Base-by-base conservation (phyloP, 1,139 yeast species). In the Hemisphaericaspora lyxosophila region DNA sequence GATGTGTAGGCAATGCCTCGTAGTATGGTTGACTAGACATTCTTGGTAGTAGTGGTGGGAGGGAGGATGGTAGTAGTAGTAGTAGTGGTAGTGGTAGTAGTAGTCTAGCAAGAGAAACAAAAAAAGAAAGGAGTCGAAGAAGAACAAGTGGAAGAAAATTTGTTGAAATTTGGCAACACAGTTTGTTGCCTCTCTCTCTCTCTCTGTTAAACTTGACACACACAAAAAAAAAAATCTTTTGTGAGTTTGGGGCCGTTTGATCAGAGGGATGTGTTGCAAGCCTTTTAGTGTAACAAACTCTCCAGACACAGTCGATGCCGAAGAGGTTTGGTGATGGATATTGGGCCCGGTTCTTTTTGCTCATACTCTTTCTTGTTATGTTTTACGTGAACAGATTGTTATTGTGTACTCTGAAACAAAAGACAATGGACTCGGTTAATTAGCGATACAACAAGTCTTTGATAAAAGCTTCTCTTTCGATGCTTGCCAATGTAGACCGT, bases 1-100 rank as follows among this genome's bases (percentile, higher is more conserved):
- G 61, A 15, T 51, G 40, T 4, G 60, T 42, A 4, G 82, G 80
- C 37, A 77, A 59, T 2, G 78, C 74, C 46, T 75, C 75, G 41
- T 61, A 61, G 42, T 61, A 61, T 4, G 62, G 62, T 26, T 42
- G 38, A 18, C 19, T 27, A 7, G 35, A 33, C 31, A 33, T 33
- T 18, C n/a, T 12, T n/a, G 4, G 15, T 17, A 7, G 18, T 8
- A 11, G 5, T 7, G 15, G 16, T 15, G 36, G 22, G 26, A 12
- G n/a, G 13, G 20, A 25, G 13, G 17, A 28, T 17, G 23, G 26
- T n/a, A 15, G 14, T 20, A 33, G 11, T 12, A 20, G 4, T n/a
- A 24, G 18, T 9, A 9, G 14, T 14, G n/a, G 12, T 6, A 7
- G 6, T 20, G 11, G 11, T 8, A 20, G 11, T 20, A 8, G 23